Percentiles rank a stretch among this genome's conserved stretches.
phyloP scores from a whole-genome alignment of 2,329 filamentous ascomycete species.

The Botryotinia narcissicola region DNA sequence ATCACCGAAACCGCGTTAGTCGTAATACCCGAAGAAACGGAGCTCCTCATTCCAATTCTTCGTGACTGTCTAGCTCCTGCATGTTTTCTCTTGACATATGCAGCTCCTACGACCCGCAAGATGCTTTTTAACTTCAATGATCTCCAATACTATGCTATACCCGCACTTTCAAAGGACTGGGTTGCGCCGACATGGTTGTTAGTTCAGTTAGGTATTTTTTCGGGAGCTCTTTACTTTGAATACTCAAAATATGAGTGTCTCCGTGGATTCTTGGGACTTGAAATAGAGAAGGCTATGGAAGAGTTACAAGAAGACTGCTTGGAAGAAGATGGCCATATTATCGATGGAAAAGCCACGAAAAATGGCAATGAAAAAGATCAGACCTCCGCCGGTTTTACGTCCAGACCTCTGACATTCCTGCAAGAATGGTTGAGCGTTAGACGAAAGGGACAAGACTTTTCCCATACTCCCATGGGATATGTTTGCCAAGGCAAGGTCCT shows the following conservation, averaged over 20 bases:
- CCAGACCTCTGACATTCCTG: conserved; percentile 47
- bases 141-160: conserved; percentile 53
- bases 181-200: conserved; percentile 51
- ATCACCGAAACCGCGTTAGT: conserved; percentile 51
- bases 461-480: conserved; percentile 56
- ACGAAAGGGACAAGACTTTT: conserved; percentile 55
- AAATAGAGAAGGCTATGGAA: conserved; percentile 13
- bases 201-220: conserved; percentile 58
- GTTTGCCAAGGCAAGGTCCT: conserved; percentile 44
- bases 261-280: conserved; percentile 31
- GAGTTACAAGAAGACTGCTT: conserved; percentile 12
- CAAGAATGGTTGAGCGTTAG: conserved; percentile 56
- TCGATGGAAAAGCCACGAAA: background rate
- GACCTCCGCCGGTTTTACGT: conserved; percentile 31
- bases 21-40: conserved; percentile 62
- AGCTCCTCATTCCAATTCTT: conserved; percentile 51
- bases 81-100: conserved; percentile 54
- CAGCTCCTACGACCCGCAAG: conserved; percentile 56
- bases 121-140: conserved; percentile 57
- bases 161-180: conserved; percentile 44
- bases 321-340: background rate
- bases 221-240: conserved; percentile 59
- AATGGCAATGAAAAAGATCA: background rate
- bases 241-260: conserved; percentile 46
- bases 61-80: conserved; percentile 18